Conservation (phyloP, 176 grass and related monocot species). For the Oryza brachyantha region DNA sequence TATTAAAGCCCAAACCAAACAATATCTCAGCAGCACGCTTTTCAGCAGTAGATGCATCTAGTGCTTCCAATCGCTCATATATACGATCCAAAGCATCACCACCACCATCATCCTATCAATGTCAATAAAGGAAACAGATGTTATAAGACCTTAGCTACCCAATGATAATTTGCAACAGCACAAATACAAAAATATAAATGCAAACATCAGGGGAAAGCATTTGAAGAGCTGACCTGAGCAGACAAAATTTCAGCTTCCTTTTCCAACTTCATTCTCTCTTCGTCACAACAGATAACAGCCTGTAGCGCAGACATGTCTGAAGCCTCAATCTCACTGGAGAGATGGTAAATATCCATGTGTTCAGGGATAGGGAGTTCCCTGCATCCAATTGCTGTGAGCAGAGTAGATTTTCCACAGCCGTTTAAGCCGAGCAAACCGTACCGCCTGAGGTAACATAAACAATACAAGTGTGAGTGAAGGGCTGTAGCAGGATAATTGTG, state of each 20-base stretch:
- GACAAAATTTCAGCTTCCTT: constrained; percentile 87
- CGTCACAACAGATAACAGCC: constrained; percentile 88
- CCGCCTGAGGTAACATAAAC: constrained; percentile 52
- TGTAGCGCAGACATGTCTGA: constrained; percentile 92
- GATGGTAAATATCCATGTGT: constrained; percentile 97
- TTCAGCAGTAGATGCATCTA: constrained; percentile 80
- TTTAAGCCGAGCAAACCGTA: constrained; percentile 96
- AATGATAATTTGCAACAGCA: not conserved
- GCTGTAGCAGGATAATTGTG: not conserved
- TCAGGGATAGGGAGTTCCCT: constrained; percentile 92
- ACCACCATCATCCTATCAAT: constrained; percentile 67
- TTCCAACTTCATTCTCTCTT: constrained; percentile 81
- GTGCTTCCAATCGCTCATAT: constrained; percentile 76
- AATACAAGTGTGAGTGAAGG: not conserved
- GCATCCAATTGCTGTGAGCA: constrained; percentile 78
- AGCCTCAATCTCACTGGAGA: constrained; percentile 83
- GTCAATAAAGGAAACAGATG: not conserved
- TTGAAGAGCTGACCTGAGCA: constrained; percentile 47
- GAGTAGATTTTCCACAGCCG: constrained; percentile 96
- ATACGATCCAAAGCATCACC: constrained; percentile 73
- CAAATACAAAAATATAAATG: not conserved
- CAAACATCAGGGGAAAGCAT: no score
- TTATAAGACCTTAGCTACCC: not conserved
- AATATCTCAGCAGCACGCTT: constrained; percentile 85
- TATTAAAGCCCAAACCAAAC: constrained; percentile 88